Evolutionary conservation across 2,329 filamentous ascomycete genomes (phyloP), one percentile per base, ranked within the genome.

Genomic region (Periconia digitata): DNA sequence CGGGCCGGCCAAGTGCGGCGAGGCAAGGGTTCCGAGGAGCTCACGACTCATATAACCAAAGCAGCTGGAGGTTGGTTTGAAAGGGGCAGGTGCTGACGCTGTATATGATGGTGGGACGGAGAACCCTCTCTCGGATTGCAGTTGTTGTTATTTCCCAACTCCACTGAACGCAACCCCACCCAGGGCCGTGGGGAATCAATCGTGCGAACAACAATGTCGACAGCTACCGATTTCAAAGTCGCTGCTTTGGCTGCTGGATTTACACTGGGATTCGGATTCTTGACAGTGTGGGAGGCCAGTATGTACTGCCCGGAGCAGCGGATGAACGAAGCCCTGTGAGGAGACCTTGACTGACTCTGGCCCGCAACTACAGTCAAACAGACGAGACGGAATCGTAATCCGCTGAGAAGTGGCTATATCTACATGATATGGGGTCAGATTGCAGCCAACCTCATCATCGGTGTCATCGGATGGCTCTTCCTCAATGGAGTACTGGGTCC

Each of bases 391-490:
- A 69, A 69, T 35, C 60, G 63, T 16, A 69, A 67, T 37, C 66
- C 66, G 1, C 43, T 69, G 24, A 46, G 64, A 21, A 66, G 62
- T 18, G 47, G 45, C 17, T 69, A 69, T 43, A 67, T 69, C 32
- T 69, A 67, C 48, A 69, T 69, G 66, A n/a, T 69, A 49, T 69
- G 66, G 66, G 66, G 66, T 24, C 63, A 69, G 34, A 60, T 67
- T 15, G 1, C 60, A 8, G 66, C 55, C 20, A 69, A 69, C 39
- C 3, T 67, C 8, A 41, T 48, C 21, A 69, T 69, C 44, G 63
- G 61, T 5, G 53, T 69, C 23, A 54, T 69, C 10, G 66, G 59
- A 24, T 67, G 66, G 66, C 43, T 69, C 4, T 67, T 69, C 35
- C 49, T 69, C n/a, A 58, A 60, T 43, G 66, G 58, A 10, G 46